Conservation (phyloP, 1,284 basidiomycete genomes). For the Chiua sp. region DNA sequence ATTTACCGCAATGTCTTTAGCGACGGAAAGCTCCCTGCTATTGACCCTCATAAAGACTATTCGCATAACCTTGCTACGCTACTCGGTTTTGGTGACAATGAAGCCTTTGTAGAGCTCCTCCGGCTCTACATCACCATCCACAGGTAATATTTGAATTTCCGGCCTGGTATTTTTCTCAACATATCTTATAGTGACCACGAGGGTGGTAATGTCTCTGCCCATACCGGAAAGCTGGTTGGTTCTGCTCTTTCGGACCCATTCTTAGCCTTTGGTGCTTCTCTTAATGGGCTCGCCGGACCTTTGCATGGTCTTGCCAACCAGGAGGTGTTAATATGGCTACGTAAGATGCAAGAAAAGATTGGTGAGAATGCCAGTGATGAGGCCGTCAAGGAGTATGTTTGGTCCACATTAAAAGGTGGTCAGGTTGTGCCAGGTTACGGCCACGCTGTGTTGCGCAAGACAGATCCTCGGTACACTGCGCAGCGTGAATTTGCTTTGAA, state of each 20-base stretch:
- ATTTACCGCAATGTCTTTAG: slow-evolving; percentile 97
- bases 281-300: slow-evolving; percentile 97
- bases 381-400: slow-evolving; percentile 91
- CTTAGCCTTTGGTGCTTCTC: slow-evolving; percentile 92
- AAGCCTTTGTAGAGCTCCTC: slow-evolving; percentile 93
- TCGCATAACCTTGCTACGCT: slow-evolving; percentile 92
- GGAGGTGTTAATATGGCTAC: slow-evolving; percentile 90
- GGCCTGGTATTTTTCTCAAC: slow-evolving; percentile 2
- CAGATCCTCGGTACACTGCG: slow-evolving; percentile 97
- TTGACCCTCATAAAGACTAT: slow-evolving; percentile 91
- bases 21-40: slow-evolving; percentile 87
- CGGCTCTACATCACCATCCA: slow-evolving; percentile 98
- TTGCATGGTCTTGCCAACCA: slow-evolving; percentile 98
- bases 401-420: slow-evolving; percentile 90
- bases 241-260: slow-evolving; percentile 98
- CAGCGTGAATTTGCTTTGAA: slow-evolving; percentile 94
- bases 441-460: slow-evolving; percentile 97
- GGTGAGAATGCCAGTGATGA: slow-evolving; percentile 85
- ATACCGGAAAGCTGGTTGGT: slow-evolving; percentile 95
- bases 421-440: slow-evolving; percentile 96
- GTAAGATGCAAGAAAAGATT: slow-evolving; percentile 88
- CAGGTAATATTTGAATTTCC: slow-evolving; percentile 48
- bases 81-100: slow-evolving; percentile 92
- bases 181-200: slow-evolving; percentile 81
- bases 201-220: slow-evolving; percentile 98